These are phyloP conservation scores for Aspergillus sp. DNA, from an alignment of 2,329 filamentous ascomycete genomes.

Conservation along the genomic window DNA sequence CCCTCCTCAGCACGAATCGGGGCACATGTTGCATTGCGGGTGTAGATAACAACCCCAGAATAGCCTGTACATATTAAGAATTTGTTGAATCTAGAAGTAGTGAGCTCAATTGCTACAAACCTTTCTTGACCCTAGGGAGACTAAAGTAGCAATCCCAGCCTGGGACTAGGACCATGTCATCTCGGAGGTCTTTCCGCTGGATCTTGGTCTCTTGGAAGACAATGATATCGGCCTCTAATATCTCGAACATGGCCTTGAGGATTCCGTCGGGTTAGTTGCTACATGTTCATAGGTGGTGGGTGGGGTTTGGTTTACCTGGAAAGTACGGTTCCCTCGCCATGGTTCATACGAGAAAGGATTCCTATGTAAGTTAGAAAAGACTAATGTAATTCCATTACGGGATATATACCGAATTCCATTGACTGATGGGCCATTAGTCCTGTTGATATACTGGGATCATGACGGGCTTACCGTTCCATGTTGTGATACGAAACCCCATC, in stretches of 20 bases:
- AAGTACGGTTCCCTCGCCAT: constrained; percentile 71
- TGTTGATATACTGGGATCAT: neutral
- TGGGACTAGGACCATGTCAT: constrained; percentile 93
- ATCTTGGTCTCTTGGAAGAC: constrained; percentile 97
- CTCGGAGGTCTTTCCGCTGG: constrained; percentile 82
- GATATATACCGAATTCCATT: constrained; percentile 69
- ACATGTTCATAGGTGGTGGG: neutral
- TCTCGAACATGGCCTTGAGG: constrained; percentile 83
- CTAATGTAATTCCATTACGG: neutral
- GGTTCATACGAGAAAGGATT: constrained; percentile 83
- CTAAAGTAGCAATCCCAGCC: constrained; percentile 98
- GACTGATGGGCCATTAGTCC: constrained; percentile 47
- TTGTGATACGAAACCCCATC: constrained; percentile 78
- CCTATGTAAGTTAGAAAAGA: constrained; percentile 41
- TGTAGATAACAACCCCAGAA: constrained; percentile 93
- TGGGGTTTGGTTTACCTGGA: constrained; percentile 53
- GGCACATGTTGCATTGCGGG: constrained; percentile 77
- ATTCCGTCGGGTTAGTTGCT: neutral
- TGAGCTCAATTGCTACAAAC: constrained; percentile 41
- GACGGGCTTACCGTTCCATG: constrained; percentile 70
- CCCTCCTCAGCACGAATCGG: constrained; percentile 93
- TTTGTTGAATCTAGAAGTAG: neutral
- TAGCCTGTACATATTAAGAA: constrained; percentile 62
- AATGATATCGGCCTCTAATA: constrained; percentile 86
- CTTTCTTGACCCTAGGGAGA: constrained; percentile 89